These are phyloP conservation scores for Dothideomycetes sp. DNA, from an alignment of 2,329 filamentous ascomycete species.

Conservation along the genomic window DNA sequence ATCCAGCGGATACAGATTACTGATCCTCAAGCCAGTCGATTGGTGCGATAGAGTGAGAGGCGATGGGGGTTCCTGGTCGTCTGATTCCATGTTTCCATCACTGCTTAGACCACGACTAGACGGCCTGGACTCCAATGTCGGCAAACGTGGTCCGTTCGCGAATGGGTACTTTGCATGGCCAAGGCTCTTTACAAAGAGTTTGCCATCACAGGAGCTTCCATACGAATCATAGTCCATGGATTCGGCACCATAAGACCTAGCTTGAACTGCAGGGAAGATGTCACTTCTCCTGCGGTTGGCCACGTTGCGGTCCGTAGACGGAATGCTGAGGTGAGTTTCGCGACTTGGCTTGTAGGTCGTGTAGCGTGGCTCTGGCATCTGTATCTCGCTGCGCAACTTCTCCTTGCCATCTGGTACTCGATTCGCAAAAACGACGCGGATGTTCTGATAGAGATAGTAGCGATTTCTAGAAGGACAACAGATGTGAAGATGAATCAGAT, in stretches of 20 bases:
- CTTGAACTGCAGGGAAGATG: neutral
- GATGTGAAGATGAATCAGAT: conserved; percentile 86
- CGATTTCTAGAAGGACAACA: conserved; percentile 75
- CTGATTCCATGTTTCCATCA: neutral
- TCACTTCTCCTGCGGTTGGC: neutral
- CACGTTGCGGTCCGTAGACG: neutral
- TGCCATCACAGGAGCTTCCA: neutral
- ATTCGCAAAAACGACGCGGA: conserved; percentile 93
- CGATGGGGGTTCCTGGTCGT: neutral
- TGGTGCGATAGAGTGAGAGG: neutral
- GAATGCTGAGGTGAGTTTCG: neutral
- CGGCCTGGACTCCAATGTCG: neutral
- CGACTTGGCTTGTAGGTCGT: conserved; percentile 62
- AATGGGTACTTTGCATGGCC: neutral
- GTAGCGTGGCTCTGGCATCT: conserved; percentile 78
- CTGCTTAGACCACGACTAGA: neutral
- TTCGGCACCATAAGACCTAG: too few species aligned
- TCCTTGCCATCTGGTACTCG: conserved; percentile 93
- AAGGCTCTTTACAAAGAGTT: neutral
- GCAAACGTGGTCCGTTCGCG: neutral
- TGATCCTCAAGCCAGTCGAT: neutral
- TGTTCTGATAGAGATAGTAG: conserved; percentile 82
- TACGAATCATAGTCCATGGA: neutral
- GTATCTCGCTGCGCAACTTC: conserved; percentile 79
- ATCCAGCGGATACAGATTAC: neutral